Percentiles rank a stretch among this genome's conserved stretches.
Conservation (phyloP, 345 rosid species). For the Ceriops decandra region DNA sequence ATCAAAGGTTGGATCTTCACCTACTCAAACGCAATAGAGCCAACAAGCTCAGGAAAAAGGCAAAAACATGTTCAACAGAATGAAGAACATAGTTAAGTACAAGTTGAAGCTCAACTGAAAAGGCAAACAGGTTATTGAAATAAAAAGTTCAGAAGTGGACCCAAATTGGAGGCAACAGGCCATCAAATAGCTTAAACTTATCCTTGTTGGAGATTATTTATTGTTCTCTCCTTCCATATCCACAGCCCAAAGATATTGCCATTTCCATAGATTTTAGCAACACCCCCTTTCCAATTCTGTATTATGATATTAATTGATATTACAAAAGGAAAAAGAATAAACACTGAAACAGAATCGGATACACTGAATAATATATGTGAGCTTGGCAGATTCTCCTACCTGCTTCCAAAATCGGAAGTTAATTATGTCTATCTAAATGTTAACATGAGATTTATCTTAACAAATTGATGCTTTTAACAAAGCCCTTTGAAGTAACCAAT, state of each 20-base stretch:
- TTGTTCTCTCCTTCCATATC: not conserved
- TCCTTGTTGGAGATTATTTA: not conserved
- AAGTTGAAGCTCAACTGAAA: constrained; percentile 11
- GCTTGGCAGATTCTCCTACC: too few relatives aligned
- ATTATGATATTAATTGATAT: not conserved
- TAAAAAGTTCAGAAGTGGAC: not conserved
- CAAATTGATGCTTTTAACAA: too few relatives aligned
- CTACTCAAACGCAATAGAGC: constrained; percentile 27
- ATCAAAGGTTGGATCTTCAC: constrained; percentile 59
- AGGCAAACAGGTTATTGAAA: not conserved
- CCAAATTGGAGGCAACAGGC: not conserved
- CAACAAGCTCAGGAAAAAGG: not conserved
- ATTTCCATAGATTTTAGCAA: not conserved
- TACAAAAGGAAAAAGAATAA: too few relatives aligned
- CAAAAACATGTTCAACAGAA: constrained; percentile 9
- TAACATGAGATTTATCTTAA: too few relatives aligned
- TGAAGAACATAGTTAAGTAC: not conserved
- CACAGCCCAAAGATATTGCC: not conserved
- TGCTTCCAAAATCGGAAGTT: too few relatives aligned
- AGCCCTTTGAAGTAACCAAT: too few relatives aligned
- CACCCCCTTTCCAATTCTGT: not conserved
- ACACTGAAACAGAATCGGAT: too few relatives aligned
- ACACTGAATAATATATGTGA: too few relatives aligned
- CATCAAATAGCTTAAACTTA: not conserved
- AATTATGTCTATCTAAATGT: too few relatives aligned